Evolutionary conservation across 306 rosid genomes (phyloP).

Genomic region (Betula pendula): DNA sequence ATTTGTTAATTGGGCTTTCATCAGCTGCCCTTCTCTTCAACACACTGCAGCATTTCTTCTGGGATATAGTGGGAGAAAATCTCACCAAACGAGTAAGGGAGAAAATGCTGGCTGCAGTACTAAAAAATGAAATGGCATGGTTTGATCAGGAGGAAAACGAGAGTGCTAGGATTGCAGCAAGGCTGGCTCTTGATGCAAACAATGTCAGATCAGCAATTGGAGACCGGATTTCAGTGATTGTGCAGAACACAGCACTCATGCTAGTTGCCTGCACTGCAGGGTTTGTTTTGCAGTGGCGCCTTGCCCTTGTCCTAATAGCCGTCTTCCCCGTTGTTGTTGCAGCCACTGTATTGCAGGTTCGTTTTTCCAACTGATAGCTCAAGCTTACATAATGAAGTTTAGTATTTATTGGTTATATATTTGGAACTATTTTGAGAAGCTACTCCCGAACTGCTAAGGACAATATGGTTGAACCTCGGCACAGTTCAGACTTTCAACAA

Average conservation of each 20-base stretch:
- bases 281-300: constrained; percentile 94
- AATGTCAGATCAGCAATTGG: constrained; percentile 95
- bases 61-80: constrained; percentile 95
- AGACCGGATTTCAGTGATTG: constrained; percentile 88
- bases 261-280: constrained; percentile 93
- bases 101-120: constrained; percentile 73
- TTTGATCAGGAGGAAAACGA: constrained; percentile 93
- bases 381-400: constrained; percentile 12
- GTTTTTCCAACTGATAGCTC: constrained; percentile 17
- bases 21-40: constrained; percentile 91
- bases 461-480: neutral
- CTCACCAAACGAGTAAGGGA: constrained; percentile 90
- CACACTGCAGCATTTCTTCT: constrained; percentile 90
- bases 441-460: neutral
- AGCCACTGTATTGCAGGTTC: constrained; percentile 95
- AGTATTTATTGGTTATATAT: constrained; percentile 6
- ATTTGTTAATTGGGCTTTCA: constrained; percentile 85
- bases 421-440: neutral
- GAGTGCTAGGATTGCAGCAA: constrained; percentile 80
- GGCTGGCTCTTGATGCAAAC: constrained; percentile 92
- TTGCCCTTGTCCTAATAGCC: constrained; percentile 89
- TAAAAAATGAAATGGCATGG: constrained; percentile 95
- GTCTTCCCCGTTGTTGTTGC: constrained; percentile 98
- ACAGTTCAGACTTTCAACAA: neutral
- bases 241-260: constrained; percentile 92